Conservation (phyloP, 2,329 filamentous ascomycete species). For the Colletotrichum agaves region DNA sequence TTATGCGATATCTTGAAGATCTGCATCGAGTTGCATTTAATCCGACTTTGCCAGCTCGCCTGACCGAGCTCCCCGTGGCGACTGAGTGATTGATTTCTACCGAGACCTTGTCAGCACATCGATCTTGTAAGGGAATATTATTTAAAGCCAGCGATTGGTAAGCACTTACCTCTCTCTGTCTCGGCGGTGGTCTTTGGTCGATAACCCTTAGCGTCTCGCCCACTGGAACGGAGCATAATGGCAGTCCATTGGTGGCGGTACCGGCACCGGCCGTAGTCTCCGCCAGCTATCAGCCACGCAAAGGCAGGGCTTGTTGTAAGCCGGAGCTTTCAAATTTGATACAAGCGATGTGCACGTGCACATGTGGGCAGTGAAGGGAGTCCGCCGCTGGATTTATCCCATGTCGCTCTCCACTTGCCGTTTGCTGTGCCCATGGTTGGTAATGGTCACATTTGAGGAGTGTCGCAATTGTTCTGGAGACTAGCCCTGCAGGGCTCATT, state of each 20-base stretch:
- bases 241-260: background rate
- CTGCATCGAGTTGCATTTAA: background rate
- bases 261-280: background rate
- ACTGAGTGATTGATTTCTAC: background rate
- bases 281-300: background rate
- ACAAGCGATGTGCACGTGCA: constrained; percentile 11
- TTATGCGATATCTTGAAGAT: background rate
- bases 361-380: background rate
- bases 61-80: background rate
- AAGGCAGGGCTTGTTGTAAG: background rate
- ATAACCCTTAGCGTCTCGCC: background rate
- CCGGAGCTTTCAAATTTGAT: background rate
- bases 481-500: constrained; percentile 13
- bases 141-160: constrained; percentile 23
- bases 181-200: too few species aligned
- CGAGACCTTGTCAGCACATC: background rate
- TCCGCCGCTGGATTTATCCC: background rate
- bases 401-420: constrained; percentile 25
- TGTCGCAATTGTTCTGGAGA: constrained; percentile 8
- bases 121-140: constrained; percentile 20
- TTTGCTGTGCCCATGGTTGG: constrained; percentile 13
- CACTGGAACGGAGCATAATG: background rate
- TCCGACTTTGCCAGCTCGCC: background rate
- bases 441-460: background rate
- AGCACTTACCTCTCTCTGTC: background rate